Conservation (phyloP, 441 rosid species). For the Pelargonium australe region DNA sequence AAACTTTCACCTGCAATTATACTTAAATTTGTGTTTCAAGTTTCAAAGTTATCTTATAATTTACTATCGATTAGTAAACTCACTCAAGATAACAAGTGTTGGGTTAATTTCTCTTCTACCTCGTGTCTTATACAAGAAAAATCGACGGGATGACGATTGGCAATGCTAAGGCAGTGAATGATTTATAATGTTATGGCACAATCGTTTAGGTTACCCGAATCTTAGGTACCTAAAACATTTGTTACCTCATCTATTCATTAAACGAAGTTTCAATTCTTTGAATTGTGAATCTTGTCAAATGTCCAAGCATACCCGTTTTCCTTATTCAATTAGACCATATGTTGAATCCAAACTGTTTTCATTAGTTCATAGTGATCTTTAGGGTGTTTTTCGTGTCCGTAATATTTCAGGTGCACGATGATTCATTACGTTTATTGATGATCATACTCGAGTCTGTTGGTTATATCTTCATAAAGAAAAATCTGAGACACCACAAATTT, state of each 20-base stretch:
- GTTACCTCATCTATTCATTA: not conserved
- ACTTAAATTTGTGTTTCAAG: not conserved
- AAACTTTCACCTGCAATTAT: not conserved
- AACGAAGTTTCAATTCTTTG: not conserved
- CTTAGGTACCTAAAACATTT: not conserved
- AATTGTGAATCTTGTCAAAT: not conserved
- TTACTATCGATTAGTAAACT: not conserved
- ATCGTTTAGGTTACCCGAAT: not conserved
- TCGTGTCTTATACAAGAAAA: not conserved
- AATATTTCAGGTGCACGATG: not conserved
- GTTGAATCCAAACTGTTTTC: not conserved
- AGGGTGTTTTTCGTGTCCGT: not conserved
- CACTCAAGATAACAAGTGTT: not conserved
- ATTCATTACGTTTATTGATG: conserved; percentile 7
- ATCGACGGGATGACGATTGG: not conserved
- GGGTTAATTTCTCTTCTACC: not conserved
- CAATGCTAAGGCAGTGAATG: not conserved
- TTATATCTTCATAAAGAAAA: not conserved
- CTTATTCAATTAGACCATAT: not conserved
- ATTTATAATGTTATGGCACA: not conserved
- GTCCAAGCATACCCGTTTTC: not conserved
- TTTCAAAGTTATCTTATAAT: conserved; percentile 4
- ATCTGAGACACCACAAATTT: no score
- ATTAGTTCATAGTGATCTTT: conserved; percentile 4
- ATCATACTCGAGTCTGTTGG: not conserved